Percentiles rank a stretch among this genome's conserved stretches.
phyloP scores from a whole-genome alignment of 805 yeast species.

The Yamadazyma nakazawae region DNA sequence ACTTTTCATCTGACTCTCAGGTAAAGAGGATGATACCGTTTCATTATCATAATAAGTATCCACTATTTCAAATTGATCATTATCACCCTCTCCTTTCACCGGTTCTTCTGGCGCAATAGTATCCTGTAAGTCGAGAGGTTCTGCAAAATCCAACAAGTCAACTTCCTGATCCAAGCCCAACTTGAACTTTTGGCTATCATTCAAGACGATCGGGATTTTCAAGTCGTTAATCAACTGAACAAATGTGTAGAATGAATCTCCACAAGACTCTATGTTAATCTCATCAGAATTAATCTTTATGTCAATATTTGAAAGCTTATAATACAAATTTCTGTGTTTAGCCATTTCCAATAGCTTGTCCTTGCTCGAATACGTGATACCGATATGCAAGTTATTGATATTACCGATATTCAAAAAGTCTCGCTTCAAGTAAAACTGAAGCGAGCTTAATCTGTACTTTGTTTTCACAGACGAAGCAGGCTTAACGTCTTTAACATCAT shows the following conservation, averaged over 20 bases:
- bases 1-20: neutral
- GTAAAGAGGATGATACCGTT: neutral
- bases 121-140: constrained; percentile 26
- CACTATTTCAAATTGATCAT: constrained; percentile 13
- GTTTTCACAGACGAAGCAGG: neutral
- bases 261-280: constrained; percentile 58
- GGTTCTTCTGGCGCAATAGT: neutral
- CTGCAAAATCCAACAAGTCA: constrained; percentile 42
- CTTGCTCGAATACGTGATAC: constrained; percentile 15
- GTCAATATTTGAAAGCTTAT: constrained; percentile 30
- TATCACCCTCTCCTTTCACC: neutral
- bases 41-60: constrained; percentile 19
- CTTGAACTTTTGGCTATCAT: constrained; percentile 58
- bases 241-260: constrained; percentile 79
- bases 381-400: constrained; percentile 37
- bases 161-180: constrained; percentile 29
- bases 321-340: constrained; percentile 8
- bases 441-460: neutral
- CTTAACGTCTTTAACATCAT: constrained; percentile 41
- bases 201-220: constrained; percentile 61
- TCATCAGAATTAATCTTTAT: constrained; percentile 49
- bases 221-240: constrained; percentile 67
- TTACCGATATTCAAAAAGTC: constrained; percentile 58
- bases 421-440: constrained; percentile 1
- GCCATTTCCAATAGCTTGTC: constrained; percentile 1